Base-by-base conservation (phyloP, 805 yeast species). In the Metschnikowia cubensis region DNA sequence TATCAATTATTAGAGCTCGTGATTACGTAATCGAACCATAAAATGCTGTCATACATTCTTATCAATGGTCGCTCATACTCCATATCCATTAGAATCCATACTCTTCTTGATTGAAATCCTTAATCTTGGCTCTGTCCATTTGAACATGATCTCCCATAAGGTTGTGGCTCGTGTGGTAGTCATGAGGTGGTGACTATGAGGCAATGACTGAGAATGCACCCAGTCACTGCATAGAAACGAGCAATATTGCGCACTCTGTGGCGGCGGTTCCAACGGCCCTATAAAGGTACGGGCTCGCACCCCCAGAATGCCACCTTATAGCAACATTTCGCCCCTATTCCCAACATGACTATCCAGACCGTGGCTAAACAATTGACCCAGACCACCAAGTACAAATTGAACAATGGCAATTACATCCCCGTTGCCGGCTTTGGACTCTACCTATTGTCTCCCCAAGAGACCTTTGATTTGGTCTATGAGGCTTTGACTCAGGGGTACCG, bases 401-500 rank as follows among this genome's bases (percentile, higher is more conserved):
- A 75, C 59, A 81, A 83, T 48, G 89, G 88, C 1, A 61, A 65
- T 34, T 60, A 62, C 8, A 80, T 84, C 44, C 88, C 89, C 7
- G 70, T 73, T 1, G 67, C 83, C 22, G 88, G 81, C 0, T 68
- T 76, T 17, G 88, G 89, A 1, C 76, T 81, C 4, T 83, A 77
- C 65, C 59, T 67, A 29, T 56, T 81, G 3, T 72, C 81, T 3
- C 51, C 59, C 1, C 56, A 57, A 0, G 67, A 68, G 7, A 71
- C 84, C 1, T 51, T 64, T 3, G 66, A 71, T 0, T 59, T 81
- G 25, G 84, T 82, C 0, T 72, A 76, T 56, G 62, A 73, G 31
- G 94, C 91, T 1, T 73, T 87, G 51, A 66, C 73, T 32, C 69
- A 64, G 13, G 95, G 95, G 0, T 87, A 85, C 64, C 77, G 94